These are phyloP conservation scores for Ramularia collo-cygni DNA, from an alignment of 2,329 filamentous ascomycete genomes.

Conservation along the genomic window DNA sequence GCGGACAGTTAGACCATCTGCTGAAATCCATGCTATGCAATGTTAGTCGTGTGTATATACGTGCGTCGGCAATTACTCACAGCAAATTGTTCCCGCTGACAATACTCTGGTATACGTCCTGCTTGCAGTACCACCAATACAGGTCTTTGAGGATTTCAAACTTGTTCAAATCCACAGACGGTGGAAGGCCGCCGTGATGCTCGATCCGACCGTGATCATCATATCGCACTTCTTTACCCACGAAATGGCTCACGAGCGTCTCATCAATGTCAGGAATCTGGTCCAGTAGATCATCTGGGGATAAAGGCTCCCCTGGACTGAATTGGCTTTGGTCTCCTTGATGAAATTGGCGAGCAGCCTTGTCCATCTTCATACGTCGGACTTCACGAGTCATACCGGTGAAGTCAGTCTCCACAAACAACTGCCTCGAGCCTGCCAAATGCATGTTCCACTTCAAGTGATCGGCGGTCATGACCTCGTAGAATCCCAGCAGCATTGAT, in stretches of 20 bases:
- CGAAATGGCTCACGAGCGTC: slow-evolving; percentile 50
- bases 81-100: slow-evolving; percentile 78
- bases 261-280: slow-evolving; percentile 46
- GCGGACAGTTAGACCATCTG: slow-evolving; percentile 79
- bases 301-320: slow-evolving; percentile 11
- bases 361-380: slow-evolving; percentile 54
- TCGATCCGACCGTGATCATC: slow-evolving; percentile 50
- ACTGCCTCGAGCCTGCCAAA: slow-evolving; percentile 72
- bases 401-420: slow-evolving; percentile 78
- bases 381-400: slow-evolving; percentile 64
- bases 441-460: slow-evolving; percentile 96
- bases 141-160: slow-evolving; percentile 79
- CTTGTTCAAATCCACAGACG: slow-evolving; percentile 58
- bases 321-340: slow-evolving; percentile 8
- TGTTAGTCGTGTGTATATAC: slow-evolving; percentile 6
- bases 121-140: slow-evolving; percentile 94
- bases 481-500: slow-evolving; percentile 78
- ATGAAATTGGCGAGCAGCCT: slow-evolving; percentile 32
- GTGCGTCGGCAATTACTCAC: slow-evolving; percentile 49
- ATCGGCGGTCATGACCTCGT: slow-evolving; percentile 90
- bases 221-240: slow-evolving; percentile 53
- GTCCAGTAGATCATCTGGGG: slow-evolving; percentile 26
- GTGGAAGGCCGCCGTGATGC: slow-evolving; percentile 25
- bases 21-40: slow-evolving; percentile 64
- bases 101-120: slow-evolving; percentile 86